These are phyloP conservation scores for Chlorella sp. DNA, from an alignment of 139 green algal species.

Conservation along the genomic window DNA sequence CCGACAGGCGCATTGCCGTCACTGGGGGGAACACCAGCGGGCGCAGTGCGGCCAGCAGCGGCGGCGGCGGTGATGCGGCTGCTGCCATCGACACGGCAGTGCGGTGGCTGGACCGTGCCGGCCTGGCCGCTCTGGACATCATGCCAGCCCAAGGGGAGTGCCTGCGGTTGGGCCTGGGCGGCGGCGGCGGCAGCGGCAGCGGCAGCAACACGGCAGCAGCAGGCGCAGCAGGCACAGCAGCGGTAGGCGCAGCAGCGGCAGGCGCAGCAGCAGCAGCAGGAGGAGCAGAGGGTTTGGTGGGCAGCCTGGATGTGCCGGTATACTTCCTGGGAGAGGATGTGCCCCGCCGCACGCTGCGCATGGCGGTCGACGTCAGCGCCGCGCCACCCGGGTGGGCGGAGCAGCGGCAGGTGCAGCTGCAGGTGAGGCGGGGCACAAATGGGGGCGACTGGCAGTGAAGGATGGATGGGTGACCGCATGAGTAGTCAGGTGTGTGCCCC, in stretches of 20 bases:
- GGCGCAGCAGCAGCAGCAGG: background rate
- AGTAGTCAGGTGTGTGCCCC: too few relatives aligned
- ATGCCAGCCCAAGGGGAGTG: background rate
- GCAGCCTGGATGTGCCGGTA: background rate
- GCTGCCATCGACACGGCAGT: background rate
- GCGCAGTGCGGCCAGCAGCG: background rate
- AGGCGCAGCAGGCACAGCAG: background rate
- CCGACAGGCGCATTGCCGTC: background rate
- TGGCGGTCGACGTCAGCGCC: conserved; percentile 19
- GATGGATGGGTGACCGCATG: too few relatives aligned
- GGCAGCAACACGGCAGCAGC: background rate
- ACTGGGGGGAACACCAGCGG: background rate
- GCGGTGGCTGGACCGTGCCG: background rate
- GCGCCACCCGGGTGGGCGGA: background rate
- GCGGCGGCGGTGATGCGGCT: background rate
- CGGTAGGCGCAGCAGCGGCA: background rate
- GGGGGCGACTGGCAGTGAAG: too few relatives aligned
- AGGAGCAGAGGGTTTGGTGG: background rate
- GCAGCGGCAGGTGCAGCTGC: conserved; percentile 13
- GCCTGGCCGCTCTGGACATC: background rate
- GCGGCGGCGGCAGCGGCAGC: background rate
- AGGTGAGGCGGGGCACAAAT: conserved; percentile 29
- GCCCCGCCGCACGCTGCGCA: background rate
- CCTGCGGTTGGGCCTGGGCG: background rate
- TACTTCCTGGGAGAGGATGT: conserved; percentile 25